Conservation (phyloP, 208 protist species). For the Trypanosoma melophagium region DNA sequence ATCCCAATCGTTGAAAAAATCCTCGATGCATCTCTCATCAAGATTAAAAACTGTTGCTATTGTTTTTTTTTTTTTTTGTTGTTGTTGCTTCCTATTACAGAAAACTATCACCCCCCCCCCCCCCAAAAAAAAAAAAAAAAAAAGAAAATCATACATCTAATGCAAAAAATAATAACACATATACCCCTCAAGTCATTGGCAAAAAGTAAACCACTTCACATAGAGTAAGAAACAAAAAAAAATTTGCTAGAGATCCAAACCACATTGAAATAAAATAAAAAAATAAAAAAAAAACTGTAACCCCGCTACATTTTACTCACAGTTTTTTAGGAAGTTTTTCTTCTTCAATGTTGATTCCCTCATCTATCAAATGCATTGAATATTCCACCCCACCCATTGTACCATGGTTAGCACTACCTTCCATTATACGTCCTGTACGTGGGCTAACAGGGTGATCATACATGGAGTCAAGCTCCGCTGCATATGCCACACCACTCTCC, state of each 20-base stretch:
- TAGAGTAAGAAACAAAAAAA: background rate
- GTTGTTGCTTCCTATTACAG: background rate
- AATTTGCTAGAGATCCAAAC: background rate
- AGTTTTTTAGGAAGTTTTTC: constrained; percentile 26
- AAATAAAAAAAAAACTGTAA: constrained; percentile 26
- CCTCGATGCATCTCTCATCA: background rate
- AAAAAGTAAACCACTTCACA: too few relatives aligned
- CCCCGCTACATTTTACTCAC: background rate
- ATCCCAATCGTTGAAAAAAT: background rate
- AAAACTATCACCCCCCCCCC: background rate
- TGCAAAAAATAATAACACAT: background rate
- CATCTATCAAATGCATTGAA: constrained; percentile 52
- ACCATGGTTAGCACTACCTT: constrained; percentile 73
- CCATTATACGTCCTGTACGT: constrained; percentile 53
- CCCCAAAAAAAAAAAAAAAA: constrained; percentile 15
- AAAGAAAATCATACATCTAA: constrained; percentile 12
- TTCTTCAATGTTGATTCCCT: constrained; percentile 43
- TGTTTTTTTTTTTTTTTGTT: background rate
- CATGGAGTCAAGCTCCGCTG: constrained; percentile 81
- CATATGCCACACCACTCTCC: constrained; percentile 79
- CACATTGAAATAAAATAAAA: background rate
- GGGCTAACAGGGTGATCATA: constrained; percentile 82
- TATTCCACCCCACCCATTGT: constrained; percentile 54
- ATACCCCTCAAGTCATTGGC: too few relatives aligned
- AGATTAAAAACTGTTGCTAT: background rate